Base-by-base conservation (phyloP, 2,329 filamentous ascomycete species). In the Pseudodiploospora longispora region DNA sequence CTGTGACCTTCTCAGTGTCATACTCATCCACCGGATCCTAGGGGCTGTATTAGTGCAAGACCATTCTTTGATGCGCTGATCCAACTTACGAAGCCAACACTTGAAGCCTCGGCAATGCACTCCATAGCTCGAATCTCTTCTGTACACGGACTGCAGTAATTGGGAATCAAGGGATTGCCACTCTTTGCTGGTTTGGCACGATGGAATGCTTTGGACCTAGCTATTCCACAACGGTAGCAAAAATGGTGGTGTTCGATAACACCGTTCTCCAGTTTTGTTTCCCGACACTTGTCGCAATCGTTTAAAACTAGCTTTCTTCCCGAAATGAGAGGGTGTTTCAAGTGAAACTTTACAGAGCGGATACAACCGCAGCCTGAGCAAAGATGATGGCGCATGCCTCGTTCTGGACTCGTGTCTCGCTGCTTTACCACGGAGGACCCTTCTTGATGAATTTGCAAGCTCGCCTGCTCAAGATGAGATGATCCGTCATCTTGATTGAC, bases 311-410 rank as follows among this genome's bases (percentile, higher is more conserved):
- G 50, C 9, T 51, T 58, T 29, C 52, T 47, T 3, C 44, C 50
- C 5, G 38, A 34, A 7, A 42, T 19, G 4, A 63, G 42, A 4
- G 65, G 63, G 43, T 65, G 58, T 19, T 58, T 59, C 4, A 51
- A 43, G 34, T 69, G 66, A 40, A 66, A 69, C 3, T 46, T 47
- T 6, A 42, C 38, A 3, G 66, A 69, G 28, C 66, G 60, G 27
- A 59, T 45, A 27, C 52, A 53, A 10, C 66, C 65, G 30, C 66
- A 69, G 29, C 54, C 54, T 2, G 60, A 61, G 45, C 66, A 69
- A 27, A 65, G 42, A 43, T 67, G 64, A 38, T 59, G 54, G 2
- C 50, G 50, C 30, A 52, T 41, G 8, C 44, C 43, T 19, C 46
- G 49, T 10, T 47, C 48, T 5, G 53, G 45, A 32, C 53, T 63